Evolutionary conservation across 2,329 filamentous ascomycete species (phyloP).

Genomic region (Fusarium pilosicola): DNA sequence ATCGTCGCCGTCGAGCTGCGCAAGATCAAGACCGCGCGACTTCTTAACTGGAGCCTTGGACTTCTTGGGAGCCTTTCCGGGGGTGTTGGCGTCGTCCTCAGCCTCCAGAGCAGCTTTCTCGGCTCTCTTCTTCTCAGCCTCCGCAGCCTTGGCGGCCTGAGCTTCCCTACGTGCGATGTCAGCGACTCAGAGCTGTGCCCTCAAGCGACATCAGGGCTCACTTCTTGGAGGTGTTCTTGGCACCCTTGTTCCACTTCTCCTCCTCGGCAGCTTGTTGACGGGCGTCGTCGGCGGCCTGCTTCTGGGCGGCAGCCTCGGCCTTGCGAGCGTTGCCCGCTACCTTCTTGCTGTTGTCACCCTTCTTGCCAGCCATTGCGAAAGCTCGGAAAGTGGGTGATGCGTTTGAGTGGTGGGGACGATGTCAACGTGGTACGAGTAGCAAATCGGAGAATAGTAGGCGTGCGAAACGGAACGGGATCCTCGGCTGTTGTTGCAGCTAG

Average conservation of each 20-base stretch:
- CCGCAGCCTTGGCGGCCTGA: constrained; percentile 74
- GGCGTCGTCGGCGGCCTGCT: constrained; percentile 76
- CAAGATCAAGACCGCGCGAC: constrained; percentile 77
- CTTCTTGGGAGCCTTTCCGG: constrained; percentile 72
- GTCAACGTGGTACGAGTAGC: constrained; percentile 13
- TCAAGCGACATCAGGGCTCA: constrained; percentile 56
- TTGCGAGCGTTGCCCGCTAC: constrained; percentile 90
- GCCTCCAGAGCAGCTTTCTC: constrained; percentile 85
- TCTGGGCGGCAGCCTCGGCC: constrained; percentile 84
- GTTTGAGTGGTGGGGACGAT: constrained; percentile 15
- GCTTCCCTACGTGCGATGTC: constrained; percentile 47
- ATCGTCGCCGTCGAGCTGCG: constrained; percentile 74
- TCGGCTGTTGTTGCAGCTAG: not conserved
- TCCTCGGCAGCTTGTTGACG: constrained; percentile 75
- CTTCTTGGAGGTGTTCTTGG: constrained; percentile 90
- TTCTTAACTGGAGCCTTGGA: constrained; percentile 75
- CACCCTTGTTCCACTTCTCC: constrained; percentile 83
- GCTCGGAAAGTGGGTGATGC: constrained; percentile 20
- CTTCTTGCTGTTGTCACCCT: constrained; percentile 88
- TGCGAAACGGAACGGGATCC: not conserved
- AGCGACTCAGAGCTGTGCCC: constrained; percentile 4
- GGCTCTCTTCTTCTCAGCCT: constrained; percentile 90
- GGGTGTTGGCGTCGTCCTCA: constrained; percentile 79
- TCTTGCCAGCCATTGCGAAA: constrained; percentile 74
- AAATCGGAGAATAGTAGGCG: constrained; percentile 7